Base-by-base conservation (phyloP, 208 protist species). In the Naegleria fowleri region DNA sequence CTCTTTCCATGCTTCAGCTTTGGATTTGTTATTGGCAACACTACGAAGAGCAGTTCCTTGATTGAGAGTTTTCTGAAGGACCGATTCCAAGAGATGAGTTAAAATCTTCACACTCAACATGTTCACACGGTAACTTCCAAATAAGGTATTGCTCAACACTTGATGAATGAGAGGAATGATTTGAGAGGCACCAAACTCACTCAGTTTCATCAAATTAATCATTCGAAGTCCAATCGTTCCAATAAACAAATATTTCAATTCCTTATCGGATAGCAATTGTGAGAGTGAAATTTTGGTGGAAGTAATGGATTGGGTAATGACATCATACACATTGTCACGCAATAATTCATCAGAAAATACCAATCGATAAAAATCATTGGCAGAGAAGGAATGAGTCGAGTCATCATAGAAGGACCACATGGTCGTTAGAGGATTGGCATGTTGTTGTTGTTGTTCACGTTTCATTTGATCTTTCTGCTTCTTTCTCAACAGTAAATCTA, bases 321-420 rank as follows among this genome's bases (percentile, higher is more conserved):
- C 67, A 79, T 79, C 67, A 79, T 79, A 36, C 11, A 67, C 55
- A 36, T 79, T 79, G 29, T 79, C 67, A 36, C 67, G 16, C 19
- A 13, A 29, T 5, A 79, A 33, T 79, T 79, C 67, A 79, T 79
- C 67, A 79, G 16, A 36, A 79, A 79, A 79, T 0, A 79, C 67
- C 0, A 79, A 33, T 79, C 67, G 19, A 33, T 79, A 79, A 79
- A 79, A 79, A 9, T 79, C 67, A 79, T 79, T 79, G 7, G 67
- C 67, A 11, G 67, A 79, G 25, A 79, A 79, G 0, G 67, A 79
- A 33, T n/a, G 19, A 15, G 11, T 67, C 25, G n/a, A 11, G 9
- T 79, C 67, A 79, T 79, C 67, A 79, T 79, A 79, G 29, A 36
- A 79, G 6, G 67, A 79, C 67, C 67, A 79, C 67, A 79, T 79